Evolutionary conservation across 108 stramenopile genomes (phyloP), one percentile per base, ranked within the genome.

Genomic region (Cyclostephanos tholiformis): DNA sequence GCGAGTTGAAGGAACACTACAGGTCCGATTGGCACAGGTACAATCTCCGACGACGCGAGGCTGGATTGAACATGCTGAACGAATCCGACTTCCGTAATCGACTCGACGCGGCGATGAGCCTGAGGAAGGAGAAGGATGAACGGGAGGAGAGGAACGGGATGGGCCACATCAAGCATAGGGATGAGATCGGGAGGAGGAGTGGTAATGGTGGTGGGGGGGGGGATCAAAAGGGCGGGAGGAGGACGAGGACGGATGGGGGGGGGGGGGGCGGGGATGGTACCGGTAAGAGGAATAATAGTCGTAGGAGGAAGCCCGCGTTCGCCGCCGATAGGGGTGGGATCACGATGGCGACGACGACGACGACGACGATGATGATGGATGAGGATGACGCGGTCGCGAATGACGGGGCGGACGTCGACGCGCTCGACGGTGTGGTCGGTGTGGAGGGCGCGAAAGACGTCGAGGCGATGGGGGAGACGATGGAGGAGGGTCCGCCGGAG

Each of bases 1-100:
- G 62, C 25, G 92, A 91, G 50, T 81, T 96, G 29, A 90, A 88
- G 56, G 77, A 85, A 14, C 95, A 96, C 63, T 96, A 96, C 90
- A 95, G 92, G 74, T 90, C 90, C 41, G 96, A 96, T 65, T 98
- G 98, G 98, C 98, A 99, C 82, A 85, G 90, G 63, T 97, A 97
- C 87, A 99, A 99, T 82, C 85, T 98, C 62, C 96, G 95, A 79
- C 92, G 97, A 50, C 90, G 96, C 50, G 91, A 96, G 53, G 91
- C 91, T 11, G 87, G 82, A 22, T 75, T 98, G 69, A 83, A 87
- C 27, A 70, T 92, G 71, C 50, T 96, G 49, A 73, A 78, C 44
- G 86, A 94, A 63, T 29, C 26, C 26, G 93, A 94, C 35, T 96
- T 96, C 66, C 79, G 82, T 55, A 75, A 84, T 11, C 87, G 96